These are phyloP conservation scores for Nyssa sinensis DNA, from an alignment of 148 eudicot genomes.

Conservation along the genomic window DNA sequence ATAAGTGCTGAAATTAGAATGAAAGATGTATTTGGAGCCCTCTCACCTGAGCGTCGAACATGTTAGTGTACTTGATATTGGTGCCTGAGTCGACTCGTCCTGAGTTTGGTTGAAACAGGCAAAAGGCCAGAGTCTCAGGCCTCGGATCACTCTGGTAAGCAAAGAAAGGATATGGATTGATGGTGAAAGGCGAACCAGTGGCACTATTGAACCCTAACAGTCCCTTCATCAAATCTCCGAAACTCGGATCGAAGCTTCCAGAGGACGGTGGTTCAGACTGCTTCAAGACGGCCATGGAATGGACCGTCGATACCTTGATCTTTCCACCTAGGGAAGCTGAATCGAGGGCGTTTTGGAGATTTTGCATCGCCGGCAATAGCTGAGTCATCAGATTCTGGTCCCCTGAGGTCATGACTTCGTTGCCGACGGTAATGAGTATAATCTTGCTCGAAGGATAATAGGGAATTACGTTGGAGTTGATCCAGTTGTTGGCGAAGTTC, in stretches of 20 bases:
- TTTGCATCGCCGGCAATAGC: constrained; percentile 49
- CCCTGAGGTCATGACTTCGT: constrained; percentile 46
- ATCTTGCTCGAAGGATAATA: constrained; percentile 50
- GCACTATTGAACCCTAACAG: constrained; percentile 40
- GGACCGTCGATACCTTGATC: constrained; percentile 56
- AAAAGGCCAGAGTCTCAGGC: constrained; percentile 54
- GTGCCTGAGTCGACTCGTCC: constrained; percentile 54
- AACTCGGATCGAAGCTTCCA: constrained; percentile 38
- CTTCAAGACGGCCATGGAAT: constrained; percentile 45
- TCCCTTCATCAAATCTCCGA: constrained; percentile 35
- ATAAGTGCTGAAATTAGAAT: background rate
- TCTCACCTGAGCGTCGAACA: constrained; percentile 68
- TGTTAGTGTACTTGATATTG: constrained; percentile 54
- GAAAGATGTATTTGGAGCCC: constrained; percentile 12
- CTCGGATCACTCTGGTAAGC: constrained; percentile 62
- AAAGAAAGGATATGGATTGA: constrained; percentile 63
- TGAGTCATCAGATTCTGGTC: constrained; percentile 39
- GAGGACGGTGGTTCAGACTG: constrained; percentile 52
- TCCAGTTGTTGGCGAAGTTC: constrained; percentile 39
- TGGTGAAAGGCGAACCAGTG: constrained; percentile 52
- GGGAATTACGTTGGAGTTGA: constrained; percentile 36
- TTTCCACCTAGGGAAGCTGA: constrained; percentile 29
- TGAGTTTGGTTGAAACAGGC: constrained; percentile 49
- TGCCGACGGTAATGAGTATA: constrained; percentile 46
- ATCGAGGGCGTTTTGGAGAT: constrained; percentile 39